These are phyloP conservation scores for Aspergillus melleus DNA, from an alignment of 2,329 filamentous ascomycete genomes.

Conservation along the genomic window DNA sequence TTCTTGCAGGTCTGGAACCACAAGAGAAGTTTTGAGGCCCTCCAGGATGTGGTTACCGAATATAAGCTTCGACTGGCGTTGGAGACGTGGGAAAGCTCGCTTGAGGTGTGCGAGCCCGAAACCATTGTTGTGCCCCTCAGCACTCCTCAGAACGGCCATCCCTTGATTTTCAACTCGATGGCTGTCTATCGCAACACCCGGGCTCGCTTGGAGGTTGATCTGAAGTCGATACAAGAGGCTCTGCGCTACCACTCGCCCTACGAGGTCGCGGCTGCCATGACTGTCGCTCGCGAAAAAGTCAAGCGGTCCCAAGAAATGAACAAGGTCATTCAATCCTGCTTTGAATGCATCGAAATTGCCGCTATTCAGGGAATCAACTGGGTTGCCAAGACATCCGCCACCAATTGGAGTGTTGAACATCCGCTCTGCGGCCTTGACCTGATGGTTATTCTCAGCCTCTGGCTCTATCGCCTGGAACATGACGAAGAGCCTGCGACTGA, in stretches of 20 bases:
- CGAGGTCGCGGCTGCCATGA: slow-evolving; percentile 96
- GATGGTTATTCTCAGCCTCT: slow-evolving; percentile 95
- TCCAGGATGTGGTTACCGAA: slow-evolving; percentile 96
- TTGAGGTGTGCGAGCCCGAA: slow-evolving; percentile 91
- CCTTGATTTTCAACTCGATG: slow-evolving; percentile 96
- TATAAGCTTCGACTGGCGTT: slow-evolving; percentile 95
- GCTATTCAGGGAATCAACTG: slow-evolving; percentile 92
- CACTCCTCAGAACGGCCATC: slow-evolving; percentile 93
- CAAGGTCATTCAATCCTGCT: slow-evolving; percentile 97
- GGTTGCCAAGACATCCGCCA: slow-evolving; percentile 96
- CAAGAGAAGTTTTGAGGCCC: slow-evolving; percentile 94
- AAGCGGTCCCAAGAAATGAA: slow-evolving; percentile 97
- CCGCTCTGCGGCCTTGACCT: slow-evolving; percentile 94
- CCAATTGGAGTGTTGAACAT: slow-evolving; percentile 99
- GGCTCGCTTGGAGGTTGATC: slow-evolving; percentile 86
- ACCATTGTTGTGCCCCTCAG: slow-evolving; percentile 83
- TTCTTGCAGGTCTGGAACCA: slow-evolving; percentile 99
- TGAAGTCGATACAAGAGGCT: slow-evolving; percentile 94
- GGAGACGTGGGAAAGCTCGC: slow-evolving; percentile 98
- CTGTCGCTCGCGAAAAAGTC: slow-evolving; percentile 86
- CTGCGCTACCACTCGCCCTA: slow-evolving; percentile 96
- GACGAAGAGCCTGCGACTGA: slow-evolving; percentile 74
- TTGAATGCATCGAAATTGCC: slow-evolving; percentile 95
- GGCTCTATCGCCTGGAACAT: slow-evolving; percentile 99
- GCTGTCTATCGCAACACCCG: slow-evolving; percentile 94